Evolutionary conservation across 1,284 basidiomycete species (phyloP).

Genomic region (Fomitopsis schrenkii): DNA sequence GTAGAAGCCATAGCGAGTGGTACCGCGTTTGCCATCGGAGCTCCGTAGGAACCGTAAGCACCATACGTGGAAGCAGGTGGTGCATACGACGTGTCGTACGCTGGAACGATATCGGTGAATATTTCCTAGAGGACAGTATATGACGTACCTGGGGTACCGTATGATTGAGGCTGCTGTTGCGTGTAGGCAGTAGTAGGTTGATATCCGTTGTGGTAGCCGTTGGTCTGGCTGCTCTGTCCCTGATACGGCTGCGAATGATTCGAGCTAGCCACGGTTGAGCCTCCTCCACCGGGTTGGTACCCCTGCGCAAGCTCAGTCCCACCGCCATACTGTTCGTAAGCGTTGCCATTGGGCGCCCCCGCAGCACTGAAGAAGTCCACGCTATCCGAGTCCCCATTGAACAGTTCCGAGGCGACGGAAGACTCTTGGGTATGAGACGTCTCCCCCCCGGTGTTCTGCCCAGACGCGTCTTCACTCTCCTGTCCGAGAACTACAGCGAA

Average conservation of each 20-base stretch:
- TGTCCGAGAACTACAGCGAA: constrained; percentile 56
- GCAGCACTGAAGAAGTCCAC: constrained; percentile 11
- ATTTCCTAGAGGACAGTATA: not conserved
- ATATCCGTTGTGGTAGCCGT: constrained; percentile 15
- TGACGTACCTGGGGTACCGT: constrained; percentile 13
- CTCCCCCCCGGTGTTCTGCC: constrained; percentile 15
- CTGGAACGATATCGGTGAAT: constrained; percentile 1
- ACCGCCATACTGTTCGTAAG: constrained; percentile 22
- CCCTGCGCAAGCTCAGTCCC: not conserved
- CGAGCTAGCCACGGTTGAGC: constrained; percentile 16
- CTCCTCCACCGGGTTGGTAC: not conserved
- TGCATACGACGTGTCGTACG: constrained; percentile 11
- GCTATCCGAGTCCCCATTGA: constrained; percentile 16
- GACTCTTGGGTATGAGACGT: constrained; percentile 9
- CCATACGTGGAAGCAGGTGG: constrained; percentile 7
- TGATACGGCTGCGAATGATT: constrained; percentile 8
- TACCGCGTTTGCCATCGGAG: not conserved
- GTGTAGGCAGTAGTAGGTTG: constrained; percentile 11
- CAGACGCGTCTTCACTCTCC: constrained; percentile 21
- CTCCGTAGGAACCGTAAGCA: constrained; percentile 16
- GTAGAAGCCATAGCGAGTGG: constrained; percentile 5
- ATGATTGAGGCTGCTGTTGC: constrained; percentile 6
- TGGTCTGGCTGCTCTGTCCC: constrained; percentile 2
- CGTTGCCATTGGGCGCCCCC: constrained; percentile 11
- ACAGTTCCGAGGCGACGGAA: constrained; percentile 19